These are phyloP conservation scores for Penicillium sp. DNA, from an alignment of 2,329 filamentous ascomycete genomes.

Conservation along the genomic window DNA sequence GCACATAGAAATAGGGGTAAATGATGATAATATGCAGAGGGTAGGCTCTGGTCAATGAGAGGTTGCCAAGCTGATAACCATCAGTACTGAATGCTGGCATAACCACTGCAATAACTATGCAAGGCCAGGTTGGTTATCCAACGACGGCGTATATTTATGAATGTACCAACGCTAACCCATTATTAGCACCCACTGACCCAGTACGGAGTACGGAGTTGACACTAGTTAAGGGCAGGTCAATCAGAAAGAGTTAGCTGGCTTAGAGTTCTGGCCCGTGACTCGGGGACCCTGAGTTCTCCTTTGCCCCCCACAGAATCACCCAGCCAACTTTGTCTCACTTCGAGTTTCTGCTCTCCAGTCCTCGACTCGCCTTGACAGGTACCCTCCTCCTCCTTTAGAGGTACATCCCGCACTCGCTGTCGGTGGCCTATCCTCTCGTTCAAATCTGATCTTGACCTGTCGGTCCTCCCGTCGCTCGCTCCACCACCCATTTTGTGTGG, in stretches of 20 bases:
- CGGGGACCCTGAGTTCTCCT: conserved; percentile 1
- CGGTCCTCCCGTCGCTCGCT: conserved; percentile 4
- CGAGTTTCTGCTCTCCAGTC: neutral
- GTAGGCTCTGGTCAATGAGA: neutral
- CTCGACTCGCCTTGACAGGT: neutral
- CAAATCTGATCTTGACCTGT: neutral
- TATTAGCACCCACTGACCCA: neutral
- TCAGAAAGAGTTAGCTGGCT: neutral
- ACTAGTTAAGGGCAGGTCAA: neutral
- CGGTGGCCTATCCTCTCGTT: neutral
- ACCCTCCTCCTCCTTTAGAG: neutral
- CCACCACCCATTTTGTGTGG: conserved; percentile 14
- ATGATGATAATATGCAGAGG: neutral
- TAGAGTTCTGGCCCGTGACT: conserved; percentile 3
- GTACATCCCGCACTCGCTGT: neutral
- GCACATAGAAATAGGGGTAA: neutral
- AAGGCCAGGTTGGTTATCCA: neutral
- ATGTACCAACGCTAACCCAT: neutral
- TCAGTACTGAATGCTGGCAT: neutral
- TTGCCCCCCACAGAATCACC: conserved; percentile 4
- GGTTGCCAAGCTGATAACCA: neutral
- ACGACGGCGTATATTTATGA: neutral
- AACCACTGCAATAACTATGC: neutral
- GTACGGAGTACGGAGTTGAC: no score
- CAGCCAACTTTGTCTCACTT: conserved; percentile 6